Evolutionary conservation across 257 asterid species (phyloP).

Genomic region (Coffea canephora): DNA sequence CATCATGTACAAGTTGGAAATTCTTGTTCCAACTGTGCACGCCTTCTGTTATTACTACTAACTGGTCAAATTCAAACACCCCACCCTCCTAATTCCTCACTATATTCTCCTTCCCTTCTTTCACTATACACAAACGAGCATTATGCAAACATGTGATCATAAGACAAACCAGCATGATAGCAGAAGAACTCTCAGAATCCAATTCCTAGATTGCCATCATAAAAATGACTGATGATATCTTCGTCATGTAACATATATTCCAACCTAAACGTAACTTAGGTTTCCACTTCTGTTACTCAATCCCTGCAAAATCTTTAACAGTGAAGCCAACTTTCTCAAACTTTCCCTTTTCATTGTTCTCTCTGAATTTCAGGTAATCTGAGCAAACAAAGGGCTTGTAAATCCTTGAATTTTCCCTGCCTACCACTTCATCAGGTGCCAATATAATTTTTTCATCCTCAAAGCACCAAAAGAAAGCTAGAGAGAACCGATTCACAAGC

Average conservation of each 20-base stretch:
- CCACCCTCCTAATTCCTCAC: background rate
- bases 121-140: background rate
- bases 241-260: constrained; percentile 5
- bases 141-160: background rate
- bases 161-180: background rate
- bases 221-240: background rate
- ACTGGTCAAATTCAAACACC: constrained; percentile 18
- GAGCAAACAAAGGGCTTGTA: constrained; percentile 52
- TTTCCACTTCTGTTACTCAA: constrained; percentile 13
- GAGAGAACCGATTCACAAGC: constrained; percentile 45
- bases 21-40: constrained; percentile 40
- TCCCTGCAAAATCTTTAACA: constrained; percentile 64
- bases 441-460: constrained; percentile 58
- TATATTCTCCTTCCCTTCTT: background rate
- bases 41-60: background rate
- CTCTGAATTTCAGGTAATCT: constrained; percentile 59
- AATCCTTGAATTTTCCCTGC: constrained; percentile 31
- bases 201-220: background rate
- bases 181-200: background rate
- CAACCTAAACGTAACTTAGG: background rate
- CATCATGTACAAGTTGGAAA: constrained; percentile 27
- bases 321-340: constrained; percentile 75
- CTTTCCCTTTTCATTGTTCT: constrained; percentile 60
- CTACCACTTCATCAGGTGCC: constrained; percentile 62
- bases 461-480: constrained; percentile 77